Percentiles rank a stretch among this genome's conserved stretches.
Evolutionary conservation across 2,329 filamentous ascomycete species (phyloP).

Genomic region (Cytospora chrysosperma): DNA sequence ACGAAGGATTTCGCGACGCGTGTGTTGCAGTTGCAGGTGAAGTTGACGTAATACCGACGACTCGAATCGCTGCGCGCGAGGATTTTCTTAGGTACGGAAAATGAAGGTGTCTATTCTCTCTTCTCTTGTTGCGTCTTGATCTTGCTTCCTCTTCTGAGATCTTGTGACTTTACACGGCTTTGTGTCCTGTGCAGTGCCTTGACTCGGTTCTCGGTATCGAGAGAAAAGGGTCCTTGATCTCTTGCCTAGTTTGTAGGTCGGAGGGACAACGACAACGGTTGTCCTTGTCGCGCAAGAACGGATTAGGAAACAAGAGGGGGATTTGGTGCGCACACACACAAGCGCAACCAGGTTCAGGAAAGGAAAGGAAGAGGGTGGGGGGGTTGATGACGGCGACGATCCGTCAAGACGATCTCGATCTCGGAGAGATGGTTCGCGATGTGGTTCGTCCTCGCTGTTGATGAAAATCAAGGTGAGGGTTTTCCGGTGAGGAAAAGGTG

Average conservation of each 20-base stretch:
- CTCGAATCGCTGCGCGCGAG: conserved; percentile 25
- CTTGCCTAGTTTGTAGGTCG: conserved; percentile 12
- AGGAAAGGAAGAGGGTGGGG: not conserved
- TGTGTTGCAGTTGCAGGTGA: conserved; percentile 12
- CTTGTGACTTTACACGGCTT: conserved; percentile 33
- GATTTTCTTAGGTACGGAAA: conserved; percentile 21
- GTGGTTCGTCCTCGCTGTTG: conserved; percentile 3
- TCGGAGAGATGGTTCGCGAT: conserved; percentile 7
- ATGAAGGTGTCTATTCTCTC: conserved; percentile 27
- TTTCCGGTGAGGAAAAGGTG: not conserved
- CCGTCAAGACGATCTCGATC: not conserved
- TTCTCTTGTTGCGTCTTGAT: conserved; percentile 30
- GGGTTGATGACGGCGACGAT: conserved; percentile 3
- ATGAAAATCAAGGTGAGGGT: not conserved
- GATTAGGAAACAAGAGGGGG: conserved; percentile 9
- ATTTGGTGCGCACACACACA: conserved; percentile 19
- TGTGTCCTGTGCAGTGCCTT: conserved; percentile 33
- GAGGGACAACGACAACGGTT: conserved; percentile 15
- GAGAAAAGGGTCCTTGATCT: conserved; percentile 19
- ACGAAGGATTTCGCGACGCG: conserved; percentile 23
- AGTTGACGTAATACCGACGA: conserved; percentile 25
- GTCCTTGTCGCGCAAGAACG: conserved; percentile 13
- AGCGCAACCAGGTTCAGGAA: conserved; percentile 16
- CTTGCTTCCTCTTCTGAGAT: conserved; percentile 27
- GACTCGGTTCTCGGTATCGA: conserved; percentile 25